Base-by-base conservation (phyloP, 1,284 basidiomycete species). In the Pascua sp. region DNA sequence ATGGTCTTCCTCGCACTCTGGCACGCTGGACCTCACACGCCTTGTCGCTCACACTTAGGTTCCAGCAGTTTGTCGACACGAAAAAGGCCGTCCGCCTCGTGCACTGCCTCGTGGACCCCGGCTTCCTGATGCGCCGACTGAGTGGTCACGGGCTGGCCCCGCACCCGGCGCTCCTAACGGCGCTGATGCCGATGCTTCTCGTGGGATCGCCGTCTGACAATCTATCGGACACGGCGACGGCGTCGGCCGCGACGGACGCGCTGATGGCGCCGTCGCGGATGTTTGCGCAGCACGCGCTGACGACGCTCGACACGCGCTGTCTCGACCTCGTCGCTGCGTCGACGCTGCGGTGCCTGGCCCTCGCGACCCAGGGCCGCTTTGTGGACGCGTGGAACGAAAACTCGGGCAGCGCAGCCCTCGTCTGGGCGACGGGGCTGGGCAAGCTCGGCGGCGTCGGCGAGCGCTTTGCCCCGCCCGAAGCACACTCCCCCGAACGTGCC, bases 331-430 rank as follows among this genome's bases (percentile, higher is more conserved):
- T 73, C 9, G 63, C 67, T 5, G 69, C 68, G 0, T 63, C 63
- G 9, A 50, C 53, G 2, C 58, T 75, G 8, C 61, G 73, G 0
- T 59, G 67, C 1, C 55, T 58, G 12, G 48, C 55, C 5, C 57
- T 66, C 13, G 63, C 63, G n/a, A 46, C 58, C 2, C 53, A 66
- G 8, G 69, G 70, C 1, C 62, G 68, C 24, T 66, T 70, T 32
- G 59, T 75, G 7, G 75, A 77, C 51, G 70, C 66, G 3, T 73
- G 69, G 72, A 64, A 59, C 11, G 71, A 77, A 36, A 57, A 51
- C 13, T 52, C 60, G 32, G 48, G 56, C 4, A 55, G 61, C 0
- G 60, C 60, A 8, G 60, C 63, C 2, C 58, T 73, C 40, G 56
- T 61, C 11, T 66, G 64, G 62, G 63, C 66, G 1, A 55, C 66